Evolutionary conservation across 1,139 yeast species (phyloP).

Genomic region (Saccharomyces hybrid): DNA sequence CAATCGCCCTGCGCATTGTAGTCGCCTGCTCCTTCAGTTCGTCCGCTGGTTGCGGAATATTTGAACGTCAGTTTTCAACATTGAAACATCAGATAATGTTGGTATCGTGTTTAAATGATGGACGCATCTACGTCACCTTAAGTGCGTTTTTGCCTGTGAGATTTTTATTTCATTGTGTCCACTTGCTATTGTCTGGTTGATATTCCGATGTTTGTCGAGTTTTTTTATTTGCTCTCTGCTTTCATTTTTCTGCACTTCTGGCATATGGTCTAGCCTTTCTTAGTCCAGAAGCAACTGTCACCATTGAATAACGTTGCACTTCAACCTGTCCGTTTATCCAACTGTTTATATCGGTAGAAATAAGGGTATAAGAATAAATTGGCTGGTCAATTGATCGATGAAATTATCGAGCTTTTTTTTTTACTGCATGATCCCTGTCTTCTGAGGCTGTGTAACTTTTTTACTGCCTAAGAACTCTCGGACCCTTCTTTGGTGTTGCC

Average conservation of each 20-base stretch:
- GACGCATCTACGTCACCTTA: neutral
- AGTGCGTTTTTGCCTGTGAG: neutral
- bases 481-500: neutral
- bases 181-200: no score
- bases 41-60: no score
- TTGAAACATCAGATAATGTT: neutral
- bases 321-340: neutral
- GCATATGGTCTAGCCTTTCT: no score
- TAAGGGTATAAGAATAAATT: no score
- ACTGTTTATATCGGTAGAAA: no score
- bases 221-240: no score
- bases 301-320: neutral
- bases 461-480: neutral
- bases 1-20: no score
- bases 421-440: neutral
- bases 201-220: no score
- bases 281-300: no score
- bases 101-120: no score
- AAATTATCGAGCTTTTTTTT: neutral
- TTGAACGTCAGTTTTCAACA: neutral
- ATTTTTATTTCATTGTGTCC: neutral
- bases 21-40: neutral
- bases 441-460: neutral
- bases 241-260: no score
- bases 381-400: neutral